Conservation (phyloP, 2,329 filamentous ascomycete species). For the Podosphaera leucotricha region DNA sequence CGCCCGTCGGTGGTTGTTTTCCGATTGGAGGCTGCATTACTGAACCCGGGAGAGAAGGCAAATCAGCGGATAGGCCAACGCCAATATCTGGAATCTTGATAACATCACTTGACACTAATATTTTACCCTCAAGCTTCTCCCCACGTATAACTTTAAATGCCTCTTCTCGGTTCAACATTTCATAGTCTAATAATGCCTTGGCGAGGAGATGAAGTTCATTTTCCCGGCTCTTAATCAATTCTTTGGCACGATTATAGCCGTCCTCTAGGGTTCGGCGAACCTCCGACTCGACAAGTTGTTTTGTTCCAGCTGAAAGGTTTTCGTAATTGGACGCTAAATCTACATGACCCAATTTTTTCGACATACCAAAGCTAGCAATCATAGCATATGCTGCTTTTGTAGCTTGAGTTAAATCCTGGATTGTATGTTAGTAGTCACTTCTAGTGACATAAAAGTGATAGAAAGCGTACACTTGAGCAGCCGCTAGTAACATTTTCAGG, state of each 20-base stretch:
- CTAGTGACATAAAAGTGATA: not conserved
- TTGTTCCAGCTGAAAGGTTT: constrained; percentile 63
- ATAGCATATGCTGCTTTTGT: constrained; percentile 68
- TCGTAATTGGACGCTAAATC: constrained; percentile 67
- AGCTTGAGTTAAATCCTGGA: constrained; percentile 58
- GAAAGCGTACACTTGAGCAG: constrained; percentile 16
- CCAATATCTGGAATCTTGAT: constrained; percentile 38
- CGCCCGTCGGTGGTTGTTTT: constrained; percentile 10
- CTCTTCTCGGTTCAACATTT: constrained; percentile 72
- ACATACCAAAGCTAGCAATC: constrained; percentile 81
- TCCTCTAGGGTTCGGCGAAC: constrained; percentile 69
- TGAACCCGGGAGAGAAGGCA: constrained; percentile 11
- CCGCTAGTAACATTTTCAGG: constrained; percentile 80
- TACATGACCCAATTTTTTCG: constrained; percentile 64
- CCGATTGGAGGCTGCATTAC: constrained; percentile 5
- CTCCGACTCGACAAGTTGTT: constrained; percentile 66
- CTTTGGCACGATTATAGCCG: constrained; percentile 47
- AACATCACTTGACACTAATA: constrained; percentile 32
- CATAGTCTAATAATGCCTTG: constrained; percentile 77
- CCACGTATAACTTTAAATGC: constrained; percentile 77
- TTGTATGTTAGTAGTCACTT: constrained; percentile 10
- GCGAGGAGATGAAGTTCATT: constrained; percentile 74
- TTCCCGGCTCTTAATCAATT: constrained; percentile 49
- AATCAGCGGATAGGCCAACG: constrained; percentile 1
- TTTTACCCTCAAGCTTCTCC: constrained; percentile 51